A percentile compares a stretch with the other conserved stretches of the same genome.
Conservation (phyloP, 2,329 filamentous ascomycete species). For the Pseudonectria buxi region DNA sequence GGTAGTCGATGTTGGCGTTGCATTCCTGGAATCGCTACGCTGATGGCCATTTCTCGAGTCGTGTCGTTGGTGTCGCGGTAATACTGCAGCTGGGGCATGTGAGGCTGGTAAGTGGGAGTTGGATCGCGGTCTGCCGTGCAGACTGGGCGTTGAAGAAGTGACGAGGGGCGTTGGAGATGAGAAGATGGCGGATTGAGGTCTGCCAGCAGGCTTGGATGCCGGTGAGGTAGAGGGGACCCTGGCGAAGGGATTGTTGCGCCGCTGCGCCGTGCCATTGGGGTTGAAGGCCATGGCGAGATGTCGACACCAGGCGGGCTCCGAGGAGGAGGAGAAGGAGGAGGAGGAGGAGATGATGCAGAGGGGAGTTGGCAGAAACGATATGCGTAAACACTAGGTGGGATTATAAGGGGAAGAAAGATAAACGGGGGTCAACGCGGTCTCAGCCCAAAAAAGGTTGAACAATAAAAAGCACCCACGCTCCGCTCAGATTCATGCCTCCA, state of each 20-base stretch:
- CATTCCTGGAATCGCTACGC: slow-evolving; percentile 57
- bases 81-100: slow-evolving; percentile 7
- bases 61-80: slow-evolving; percentile 33
- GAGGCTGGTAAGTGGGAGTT: slow-evolving; percentile 41
- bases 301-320: slow-evolving; percentile 21
- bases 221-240: slow-evolving; percentile 64
- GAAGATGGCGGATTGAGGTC: slow-evolving; percentile 73
- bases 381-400: slow-evolving; percentile 19
- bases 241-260: slow-evolving; percentile 74
- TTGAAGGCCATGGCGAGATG: slow-evolving; percentile 29
- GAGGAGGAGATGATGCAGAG: slow-evolving; percentile 6
- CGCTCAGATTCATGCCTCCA: slow-evolving; percentile 15
- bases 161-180: slow-evolving; percentile 48
- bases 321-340: slow-evolving; percentile 7
- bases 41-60: slow-evolving; percentile 57
- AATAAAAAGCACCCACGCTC: slow-evolving; percentile 19
- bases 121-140: slow-evolving; percentile 65
- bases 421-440: slow-evolving; percentile 1
- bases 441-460: slow-evolving; percentile 10
- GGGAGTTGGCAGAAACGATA: no score
- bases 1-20: slow-evolving; percentile 62
- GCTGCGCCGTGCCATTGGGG: slow-evolving; percentile 46
- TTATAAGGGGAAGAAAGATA: slow-evolving; percentile 2
- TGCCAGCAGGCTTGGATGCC: slow-evolving; percentile 41
- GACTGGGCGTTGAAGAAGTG: slow-evolving; percentile 32